Base-by-base conservation (phyloP, 2,329 filamentous ascomycete species). In the Madurella mycetomatis region DNA sequence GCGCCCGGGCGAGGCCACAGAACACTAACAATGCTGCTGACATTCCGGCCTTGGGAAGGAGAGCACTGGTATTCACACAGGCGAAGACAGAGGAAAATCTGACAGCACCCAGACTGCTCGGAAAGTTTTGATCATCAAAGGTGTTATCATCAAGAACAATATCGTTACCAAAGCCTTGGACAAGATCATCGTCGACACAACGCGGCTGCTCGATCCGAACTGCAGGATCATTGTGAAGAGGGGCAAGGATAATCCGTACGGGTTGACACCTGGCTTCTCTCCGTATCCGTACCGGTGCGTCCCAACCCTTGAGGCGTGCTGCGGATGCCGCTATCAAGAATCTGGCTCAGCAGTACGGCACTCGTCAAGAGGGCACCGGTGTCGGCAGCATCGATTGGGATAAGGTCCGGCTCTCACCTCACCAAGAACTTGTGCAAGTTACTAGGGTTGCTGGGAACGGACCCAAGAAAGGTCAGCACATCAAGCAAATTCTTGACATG, bases 361-460 rank as follows among this genome's bases (percentile, higher is more conserved):
- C 82, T 16, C 70, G 86, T 3, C 67, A 83, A 32, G 74, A 79
- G 41, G 83, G 86, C 7, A 72, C 86, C 9, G 86, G 86, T 5
- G 83, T 85, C 61, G 86, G 85, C 2, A 88, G 85, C 51, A 85
- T 91, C 8, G 76, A 91, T 65, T 92, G 87, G 86, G 82, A 90
- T 61, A 82, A 81, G 9, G 85, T 92, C 1, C 80, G 83, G 18
- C 68, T 73, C 25, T 81, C 84, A 1, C 69, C 81, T 1, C 66
- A 81, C 4, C 73, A 79, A 40, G 81, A 86, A 5, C 74, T 94
- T n/a, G 81, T 80, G 44, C 72, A 85, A 48, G 81, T 87, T 0
- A 90, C 94, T 64, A 84, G 83, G 61, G 71, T 73, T 8, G 88
- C 88, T 9, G 90, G 90, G 0, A 73, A 92, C 2, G 86, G 83